Conservation (phyloP, 2,329 filamentous ascomycete genomes). For the Acephala macrosclerotiorum region DNA sequence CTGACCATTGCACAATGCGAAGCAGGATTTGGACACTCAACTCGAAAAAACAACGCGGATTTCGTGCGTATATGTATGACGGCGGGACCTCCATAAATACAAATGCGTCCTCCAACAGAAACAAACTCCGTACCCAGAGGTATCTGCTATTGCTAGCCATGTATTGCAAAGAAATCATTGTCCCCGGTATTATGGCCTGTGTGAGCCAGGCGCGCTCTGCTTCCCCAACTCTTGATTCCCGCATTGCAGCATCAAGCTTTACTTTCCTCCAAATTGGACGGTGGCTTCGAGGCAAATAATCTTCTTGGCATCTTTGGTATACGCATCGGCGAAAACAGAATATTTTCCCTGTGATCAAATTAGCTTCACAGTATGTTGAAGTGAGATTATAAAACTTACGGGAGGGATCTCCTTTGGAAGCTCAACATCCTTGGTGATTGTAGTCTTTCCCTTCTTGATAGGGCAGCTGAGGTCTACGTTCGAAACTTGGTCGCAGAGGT, state of each 20-base stretch:
- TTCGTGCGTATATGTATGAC: background rate
- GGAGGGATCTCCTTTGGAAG: constrained; percentile 88
- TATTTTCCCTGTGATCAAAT: constrained; percentile 76
- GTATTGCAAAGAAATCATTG: constrained; percentile 25
- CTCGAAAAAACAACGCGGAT: background rate
- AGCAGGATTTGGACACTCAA: background rate
- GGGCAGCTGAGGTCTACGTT: constrained; percentile 93
- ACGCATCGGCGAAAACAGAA: constrained; percentile 86
- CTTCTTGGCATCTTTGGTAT: constrained; percentile 72
- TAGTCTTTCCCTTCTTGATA: constrained; percentile 78
- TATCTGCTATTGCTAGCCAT: constrained; percentile 34
- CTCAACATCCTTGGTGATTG: constrained; percentile 81
- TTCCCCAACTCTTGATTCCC: background rate
- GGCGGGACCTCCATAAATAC: constrained; percentile 22
- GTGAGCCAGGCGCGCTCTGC: background rate
- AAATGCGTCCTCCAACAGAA: constrained; percentile 24
- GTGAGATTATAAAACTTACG: constrained; percentile 61
- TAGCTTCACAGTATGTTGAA: background rate
- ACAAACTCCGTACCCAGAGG: constrained; percentile 34
- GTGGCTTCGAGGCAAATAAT: constrained; percentile 88
- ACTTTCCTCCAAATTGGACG: constrained; percentile 61
- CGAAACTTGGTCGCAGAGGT: constrained; percentile 87
- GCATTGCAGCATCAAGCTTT: background rate
- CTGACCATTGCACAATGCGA: background rate
- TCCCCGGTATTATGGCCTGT: constrained; percentile 16